Base-by-base conservation (phyloP, 83 land plant species). In the Diphasiastrum complanatum region DNA sequence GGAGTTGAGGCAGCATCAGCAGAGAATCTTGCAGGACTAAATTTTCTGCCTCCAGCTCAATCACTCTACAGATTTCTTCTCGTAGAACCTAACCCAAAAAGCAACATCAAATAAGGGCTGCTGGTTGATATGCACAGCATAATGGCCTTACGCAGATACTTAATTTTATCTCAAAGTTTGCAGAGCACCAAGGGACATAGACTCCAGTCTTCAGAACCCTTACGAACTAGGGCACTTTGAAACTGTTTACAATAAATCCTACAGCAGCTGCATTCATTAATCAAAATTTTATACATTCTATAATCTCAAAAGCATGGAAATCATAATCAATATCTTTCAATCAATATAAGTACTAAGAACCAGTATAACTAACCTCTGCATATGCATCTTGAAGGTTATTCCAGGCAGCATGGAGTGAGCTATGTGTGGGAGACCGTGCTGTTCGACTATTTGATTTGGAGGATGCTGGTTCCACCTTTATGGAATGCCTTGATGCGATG, bases 41-140 rank as follows among this genome's bases (percentile, higher is more conserved):
- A 65, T 75, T 75, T 37, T 75, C 78, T 25, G 78, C 78, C 45
- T 75, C 78, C 51, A 75, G 51, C 32, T 71, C 75, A 41, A 75
- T 37, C 23, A 64, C 76, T 24, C 78, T 48, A 16, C 49, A 67
- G 23, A 75, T 71, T 60, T 75, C 78, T 51, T 64, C 78, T 51
- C 65, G 70, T 51, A 75, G 41, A 3, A 60, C 62, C 78, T 75
- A 37, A n/a, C n/a, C n/a, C n/a, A n/a, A n/a, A n/a, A n/a, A n/a
- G n/a, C n/a, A n/a, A n/a, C n/a, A n/a, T n/a, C n/a, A n/a, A n/a
- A n/a, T n/a, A n/a, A n/a, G n/a, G n/a, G n/a, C n/a, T n/a, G n/a
- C n/a, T n/a, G n/a, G n/a, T n/a, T n/a, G n/a, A n/a, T n/a, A n/a
- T n/a, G n/a, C n/a, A n/a, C n/a, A n/a, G n/a, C n/a, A n/a, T n/a